Evolutionary conservation across 805 yeast genomes (phyloP), one percentile per base, ranked within the genome.

Genomic region (Myxozyma sirexii): DNA sequence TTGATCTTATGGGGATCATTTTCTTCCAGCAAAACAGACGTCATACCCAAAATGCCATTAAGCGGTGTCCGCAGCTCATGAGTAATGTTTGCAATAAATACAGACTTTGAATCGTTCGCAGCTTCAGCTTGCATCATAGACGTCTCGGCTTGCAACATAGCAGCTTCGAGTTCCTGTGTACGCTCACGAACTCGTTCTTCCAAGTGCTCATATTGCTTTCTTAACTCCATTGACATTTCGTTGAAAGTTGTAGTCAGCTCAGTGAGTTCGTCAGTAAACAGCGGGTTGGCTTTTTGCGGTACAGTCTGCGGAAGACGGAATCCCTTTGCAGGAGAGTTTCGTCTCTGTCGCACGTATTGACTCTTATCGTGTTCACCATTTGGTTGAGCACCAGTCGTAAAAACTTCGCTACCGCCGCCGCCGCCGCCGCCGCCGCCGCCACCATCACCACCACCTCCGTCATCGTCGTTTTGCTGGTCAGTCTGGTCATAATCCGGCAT

Each of bases 51-150:
- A 43, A 94, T 94, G 71, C 99, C 99, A 72, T 94, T 94, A 63
- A 94, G 77, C 1, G 99, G 99, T 0, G 98, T 94, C 67, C 98
- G 82, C 70, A 94, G 79, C 76, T 94, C 99, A 72, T 90, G 97
- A 0, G 97, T 89, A 17, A 90, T 91, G 67, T 92, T 89, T 1
- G 97, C 97, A 68, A 90, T 86, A 71, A 90, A 90, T 5, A 90
- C 91, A 5, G 98, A 92, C 70, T 94, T 94, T 2, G 98, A 97
- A 67, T 94, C 97, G 72, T 93, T 93, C 0, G 99, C 99, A 29
- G 87, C 84, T 45, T 75, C 78, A 2, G 80, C 80, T 31, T 67
- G 68, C 4, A 69, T 55, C 48, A 70, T 68, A 5, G 76, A 75
- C 8, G 97, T 94, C 46, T 56, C 59, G 31, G 59, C 59, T 21